Conservation (phyloP, 139 green algal genomes). For the Tetraselmis striata region DNA sequence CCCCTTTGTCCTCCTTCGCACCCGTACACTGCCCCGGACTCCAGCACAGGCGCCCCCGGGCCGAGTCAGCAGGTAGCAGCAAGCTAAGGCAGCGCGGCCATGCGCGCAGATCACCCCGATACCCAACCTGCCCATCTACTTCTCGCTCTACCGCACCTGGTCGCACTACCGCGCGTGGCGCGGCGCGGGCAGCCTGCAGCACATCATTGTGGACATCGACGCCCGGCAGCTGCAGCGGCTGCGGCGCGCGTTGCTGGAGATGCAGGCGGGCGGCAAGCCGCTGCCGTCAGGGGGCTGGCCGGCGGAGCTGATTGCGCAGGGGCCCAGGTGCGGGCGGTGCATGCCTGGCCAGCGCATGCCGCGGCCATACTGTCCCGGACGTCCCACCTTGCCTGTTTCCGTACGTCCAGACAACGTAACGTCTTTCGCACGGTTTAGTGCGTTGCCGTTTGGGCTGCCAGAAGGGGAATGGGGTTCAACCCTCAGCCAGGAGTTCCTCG, state of each 20-base stretch:
- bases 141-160: constrained; percentile 48
- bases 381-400: neutral
- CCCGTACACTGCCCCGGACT: no score
- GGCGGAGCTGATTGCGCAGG: constrained; percentile 10
- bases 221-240: neutral
- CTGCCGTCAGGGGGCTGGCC: constrained; percentile 17
- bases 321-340: neutral
- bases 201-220: neutral
- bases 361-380: neutral
- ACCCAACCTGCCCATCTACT: constrained; percentile 67
- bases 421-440: no score
- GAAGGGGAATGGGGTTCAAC: no score
- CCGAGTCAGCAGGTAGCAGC: no score
- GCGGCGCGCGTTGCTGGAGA: constrained; percentile 15
- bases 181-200: neutral
- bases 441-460: no score
- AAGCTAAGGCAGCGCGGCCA: no score
- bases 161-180: constrained; percentile 44
- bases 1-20: no score
- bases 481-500: no score
- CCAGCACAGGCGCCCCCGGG: no score
- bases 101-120: constrained; percentile 45
- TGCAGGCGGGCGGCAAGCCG: neutral
- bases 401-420: no score
- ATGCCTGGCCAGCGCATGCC: neutral